Percentiles rank a stretch among this genome's conserved stretches.
phyloP scores from a whole-genome alignment of 2,329 filamentous ascomycete genomes.

The Fusarium sulawesiense region DNA sequence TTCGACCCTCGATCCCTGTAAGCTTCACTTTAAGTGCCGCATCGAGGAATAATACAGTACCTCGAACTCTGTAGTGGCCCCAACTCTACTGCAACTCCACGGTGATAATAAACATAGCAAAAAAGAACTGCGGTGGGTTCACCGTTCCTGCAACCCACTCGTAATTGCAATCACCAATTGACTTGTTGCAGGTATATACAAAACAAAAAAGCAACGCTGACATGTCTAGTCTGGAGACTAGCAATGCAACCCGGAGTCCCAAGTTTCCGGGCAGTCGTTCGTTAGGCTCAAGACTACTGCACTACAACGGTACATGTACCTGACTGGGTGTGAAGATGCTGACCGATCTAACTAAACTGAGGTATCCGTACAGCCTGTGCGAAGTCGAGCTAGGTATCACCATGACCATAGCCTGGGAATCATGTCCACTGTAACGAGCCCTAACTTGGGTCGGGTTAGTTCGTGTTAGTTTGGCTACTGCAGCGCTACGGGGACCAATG shows the following conservation, averaged over 20 bases:
- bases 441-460: conserved; percentile 20
- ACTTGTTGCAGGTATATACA: conserved; percentile 4
- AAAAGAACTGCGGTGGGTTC: conserved; percentile 14
- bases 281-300: conserved; percentile 12
- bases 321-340: conserved; percentile 22
- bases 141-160: conserved; percentile 23
- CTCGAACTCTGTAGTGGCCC: too few species aligned
- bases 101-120: conserved; percentile 5
- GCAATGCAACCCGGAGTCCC: conserved; percentile 28
- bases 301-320: conserved; percentile 27
- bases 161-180: not conserved
- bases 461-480: not conserved
- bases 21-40: not conserved
- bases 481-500: conserved; percentile 7
- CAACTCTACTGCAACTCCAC: not conserved
- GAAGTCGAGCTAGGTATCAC: conserved; percentile 10
- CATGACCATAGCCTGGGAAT: not conserved
- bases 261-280: conserved; percentile 32
- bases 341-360: conserved; percentile 10
- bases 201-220: conserved; percentile 9
- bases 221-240: conserved; percentile 21
- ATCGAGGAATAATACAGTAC: not conserved
- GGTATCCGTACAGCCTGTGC: not conserved
- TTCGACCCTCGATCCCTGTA: conserved; percentile 40
- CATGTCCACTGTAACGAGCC: conserved; percentile 5